Percentiles rank a stretch among this genome's conserved stretches.
Evolutionary conservation across 495 filamentous ascomycete genomes (phyloP).

Genomic region (Xylaria intraflava): DNA sequence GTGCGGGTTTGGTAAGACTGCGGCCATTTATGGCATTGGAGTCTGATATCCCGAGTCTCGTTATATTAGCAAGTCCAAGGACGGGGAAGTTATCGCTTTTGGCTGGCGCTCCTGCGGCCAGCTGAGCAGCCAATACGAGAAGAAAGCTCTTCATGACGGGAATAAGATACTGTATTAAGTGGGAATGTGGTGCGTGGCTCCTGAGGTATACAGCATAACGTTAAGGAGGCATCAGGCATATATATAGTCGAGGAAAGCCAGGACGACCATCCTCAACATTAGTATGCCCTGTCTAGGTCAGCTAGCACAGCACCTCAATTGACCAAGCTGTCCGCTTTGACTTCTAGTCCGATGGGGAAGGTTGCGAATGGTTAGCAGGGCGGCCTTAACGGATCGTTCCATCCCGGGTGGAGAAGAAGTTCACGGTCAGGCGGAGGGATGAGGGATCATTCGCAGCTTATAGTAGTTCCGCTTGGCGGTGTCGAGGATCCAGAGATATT

Average conservation of each 20-base stretch:
- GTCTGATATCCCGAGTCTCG: slow-evolving; percentile 18
- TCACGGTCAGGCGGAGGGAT: neutral
- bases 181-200: neutral
- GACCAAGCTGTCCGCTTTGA: neutral
- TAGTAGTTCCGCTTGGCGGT: too few species aligned
- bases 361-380: neutral
- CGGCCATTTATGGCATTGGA: slow-evolving; percentile 9
- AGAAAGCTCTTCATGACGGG: slow-evolving; percentile 23
- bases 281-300: neutral
- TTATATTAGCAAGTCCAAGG: slow-evolving; percentile 24
- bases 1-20: slow-evolving; percentile 15
- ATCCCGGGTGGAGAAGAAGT: neutral
- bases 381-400: neutral
- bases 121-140: slow-evolving; percentile 15
- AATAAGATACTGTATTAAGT: neutral
- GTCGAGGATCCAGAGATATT: too few species aligned
- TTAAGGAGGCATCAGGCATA: neutral
- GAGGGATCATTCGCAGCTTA: neutral
- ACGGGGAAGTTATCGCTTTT: slow-evolving; percentile 13
- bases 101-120: slow-evolving; percentile 20
- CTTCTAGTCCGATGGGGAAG: neutral
- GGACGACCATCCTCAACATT: neutral
- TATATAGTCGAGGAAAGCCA: slow-evolving; percentile 1
- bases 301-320: neutral
- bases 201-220: neutral